phyloP scores from a whole-genome alignment of 2,329 filamentous ascomycete species.

The Colletotrichum sp. region DNA sequence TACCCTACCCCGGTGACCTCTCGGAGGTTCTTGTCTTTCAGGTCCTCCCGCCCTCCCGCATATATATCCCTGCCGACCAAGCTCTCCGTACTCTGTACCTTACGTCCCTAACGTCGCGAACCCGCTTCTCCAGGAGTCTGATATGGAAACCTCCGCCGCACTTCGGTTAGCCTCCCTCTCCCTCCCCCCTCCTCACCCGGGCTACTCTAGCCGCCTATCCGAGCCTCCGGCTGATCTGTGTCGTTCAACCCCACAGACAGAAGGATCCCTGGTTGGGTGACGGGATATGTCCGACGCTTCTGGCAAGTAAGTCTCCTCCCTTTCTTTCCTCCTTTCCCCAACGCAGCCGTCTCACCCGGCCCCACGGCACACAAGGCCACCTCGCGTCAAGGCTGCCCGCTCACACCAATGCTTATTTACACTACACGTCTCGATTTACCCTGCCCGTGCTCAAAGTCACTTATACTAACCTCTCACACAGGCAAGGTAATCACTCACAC shows the following conservation, averaged over 20 bases:
- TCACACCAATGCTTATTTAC: constrained; percentile 14
- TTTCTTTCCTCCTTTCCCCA: neutral
- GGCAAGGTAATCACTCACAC: constrained; percentile 36
- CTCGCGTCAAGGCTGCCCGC: neutral
- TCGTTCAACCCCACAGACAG: constrained; percentile 62
- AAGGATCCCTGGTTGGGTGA: constrained; percentile 87
- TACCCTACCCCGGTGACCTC: neutral
- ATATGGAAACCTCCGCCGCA: constrained; percentile 99
- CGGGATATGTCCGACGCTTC: constrained; percentile 92
- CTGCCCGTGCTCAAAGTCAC: neutral
- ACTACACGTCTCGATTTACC: neutral
- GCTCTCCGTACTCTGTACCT: neutral
- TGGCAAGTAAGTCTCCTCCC: constrained; percentile 81
- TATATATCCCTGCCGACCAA: constrained; percentile 6
- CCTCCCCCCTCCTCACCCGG: neutral
- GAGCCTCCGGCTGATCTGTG: constrained; percentile 19
- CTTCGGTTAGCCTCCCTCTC: constrained; percentile 67
- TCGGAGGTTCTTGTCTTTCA: neutral
- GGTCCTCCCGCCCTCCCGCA: neutral
- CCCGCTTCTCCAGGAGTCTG: constrained; percentile 65
- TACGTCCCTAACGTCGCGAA: neutral
- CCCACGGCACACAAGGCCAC: neutral
- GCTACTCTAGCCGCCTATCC: constrained; percentile 1
- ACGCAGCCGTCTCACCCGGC: constrained; percentile 10
- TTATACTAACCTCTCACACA: constrained; percentile 24